Evolutionary conservation across 192 early-diverging fungal genomes (phyloP).

Genomic region (Coemansia sp.): DNA sequence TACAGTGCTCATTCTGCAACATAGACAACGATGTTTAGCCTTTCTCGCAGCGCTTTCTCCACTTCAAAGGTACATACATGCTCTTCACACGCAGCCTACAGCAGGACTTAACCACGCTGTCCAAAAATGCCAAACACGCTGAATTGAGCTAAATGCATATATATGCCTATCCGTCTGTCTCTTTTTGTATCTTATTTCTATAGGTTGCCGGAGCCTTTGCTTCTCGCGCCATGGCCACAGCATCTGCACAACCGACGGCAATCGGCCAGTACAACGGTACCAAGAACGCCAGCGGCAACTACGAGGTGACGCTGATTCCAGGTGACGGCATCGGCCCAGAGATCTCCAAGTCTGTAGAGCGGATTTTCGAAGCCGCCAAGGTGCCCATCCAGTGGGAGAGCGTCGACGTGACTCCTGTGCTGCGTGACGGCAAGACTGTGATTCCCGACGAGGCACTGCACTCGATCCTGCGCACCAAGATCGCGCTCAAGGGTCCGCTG

Average conservation of each 20-base stretch:
- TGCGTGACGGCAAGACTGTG: constrained; percentile 88
- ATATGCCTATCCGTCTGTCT: background rate
- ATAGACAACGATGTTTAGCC: constrained; percentile 32
- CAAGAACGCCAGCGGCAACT: constrained; percentile 68
- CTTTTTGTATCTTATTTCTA: background rate
- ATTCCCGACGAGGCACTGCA: constrained; percentile 89
- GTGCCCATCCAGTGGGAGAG: constrained; percentile 97
- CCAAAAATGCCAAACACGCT: no score
- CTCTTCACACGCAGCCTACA: no score
- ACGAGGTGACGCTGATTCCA: constrained; percentile 90
- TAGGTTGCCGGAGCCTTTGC: constrained; percentile 21
- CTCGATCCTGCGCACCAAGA: constrained; percentile 93
- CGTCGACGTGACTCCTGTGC: constrained; percentile 88
- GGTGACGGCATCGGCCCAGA: constrained; percentile 99
- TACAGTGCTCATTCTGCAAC: background rate
- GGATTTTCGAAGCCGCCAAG: constrained; percentile 88
- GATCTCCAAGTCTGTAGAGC: constrained; percentile 88
- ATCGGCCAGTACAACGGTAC: constrained; percentile 44
- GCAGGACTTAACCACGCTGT: no score
- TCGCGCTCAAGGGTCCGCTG: constrained; percentile 96
- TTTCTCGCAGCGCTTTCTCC: constrained; percentile 34
- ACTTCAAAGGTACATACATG: constrained; percentile 38
- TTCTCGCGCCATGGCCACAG: constrained; percentile 47
- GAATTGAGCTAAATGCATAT: background rate
- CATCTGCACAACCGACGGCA: constrained; percentile 23